These are phyloP conservation scores for Leccinum sublutescens DNA, from an alignment of 768 basidiomycete species.

Conservation along the genomic window DNA sequence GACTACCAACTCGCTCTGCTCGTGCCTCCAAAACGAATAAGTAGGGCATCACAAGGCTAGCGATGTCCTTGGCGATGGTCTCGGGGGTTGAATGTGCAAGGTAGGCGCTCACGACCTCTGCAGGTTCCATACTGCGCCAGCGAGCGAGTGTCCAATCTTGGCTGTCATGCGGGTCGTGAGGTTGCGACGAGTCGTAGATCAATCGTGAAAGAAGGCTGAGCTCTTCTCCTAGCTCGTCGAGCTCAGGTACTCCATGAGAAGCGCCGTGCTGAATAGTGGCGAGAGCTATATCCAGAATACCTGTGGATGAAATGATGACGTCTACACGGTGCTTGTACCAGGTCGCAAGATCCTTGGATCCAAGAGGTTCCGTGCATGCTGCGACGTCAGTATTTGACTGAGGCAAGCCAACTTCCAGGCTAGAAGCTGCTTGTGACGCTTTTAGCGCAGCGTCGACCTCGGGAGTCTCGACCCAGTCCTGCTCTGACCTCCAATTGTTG, in stretches of 20 bases:
- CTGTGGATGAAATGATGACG: constrained; percentile 58
- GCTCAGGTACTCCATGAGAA: constrained; percentile 67
- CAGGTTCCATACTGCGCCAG: constrained; percentile 71
- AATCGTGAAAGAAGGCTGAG: constrained; percentile 82
- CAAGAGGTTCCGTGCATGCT: constrained; percentile 11
- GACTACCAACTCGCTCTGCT: constrained; percentile 73
- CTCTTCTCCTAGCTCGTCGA: constrained; percentile 91
- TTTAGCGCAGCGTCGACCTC: constrained; percentile 44
- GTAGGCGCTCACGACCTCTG: constrained; percentile 70
- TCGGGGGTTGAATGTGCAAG: constrained; percentile 67
- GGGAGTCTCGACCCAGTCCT: constrained; percentile 58
- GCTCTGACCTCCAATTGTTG: constrained; percentile 48
- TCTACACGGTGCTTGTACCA: constrained; percentile 80
- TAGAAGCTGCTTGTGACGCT: constrained; percentile 21
- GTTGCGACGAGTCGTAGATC: constrained; percentile 74
- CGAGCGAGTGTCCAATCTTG: constrained; percentile 75
- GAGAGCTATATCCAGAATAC: constrained; percentile 78
- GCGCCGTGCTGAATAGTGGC: constrained; percentile 83
- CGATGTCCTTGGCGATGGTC: constrained; percentile 65
- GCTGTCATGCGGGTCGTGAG: constrained; percentile 36
- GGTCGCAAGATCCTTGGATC: constrained; percentile 42
- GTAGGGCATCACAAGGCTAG: constrained; percentile 84
- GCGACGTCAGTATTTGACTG: constrained; percentile 8
- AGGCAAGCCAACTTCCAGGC: constrained; percentile 11
- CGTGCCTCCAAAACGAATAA: constrained; percentile 89